These are phyloP conservation scores for Cladosporium sp. DNA, from an alignment of 2,329 filamentous ascomycete species.

Conservation along the genomic window DNA sequence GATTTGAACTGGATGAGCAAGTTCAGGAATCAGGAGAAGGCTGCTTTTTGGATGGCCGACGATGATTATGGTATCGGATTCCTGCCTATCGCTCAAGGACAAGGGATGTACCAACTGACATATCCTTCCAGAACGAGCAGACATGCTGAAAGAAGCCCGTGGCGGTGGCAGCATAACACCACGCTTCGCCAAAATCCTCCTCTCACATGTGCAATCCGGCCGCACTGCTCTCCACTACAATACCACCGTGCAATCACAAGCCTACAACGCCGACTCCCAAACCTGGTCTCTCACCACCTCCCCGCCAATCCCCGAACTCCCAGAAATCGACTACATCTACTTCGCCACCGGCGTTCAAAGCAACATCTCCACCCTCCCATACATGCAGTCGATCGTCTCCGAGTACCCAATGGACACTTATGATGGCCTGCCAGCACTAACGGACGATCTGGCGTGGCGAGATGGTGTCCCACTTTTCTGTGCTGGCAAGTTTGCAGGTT, in stretches of 20 bases:
- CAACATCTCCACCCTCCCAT: constrained; percentile 62
- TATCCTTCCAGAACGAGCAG: constrained; percentile 56
- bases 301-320: constrained; percentile 54
- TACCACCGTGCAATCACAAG: constrained; percentile 57
- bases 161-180: constrained; percentile 78
- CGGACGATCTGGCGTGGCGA: constrained; percentile 74
- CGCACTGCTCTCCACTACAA: constrained; percentile 59
- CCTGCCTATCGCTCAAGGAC: neutral
- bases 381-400: constrained; percentile 60
- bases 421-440: constrained; percentile 72
- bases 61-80: constrained; percentile 56
- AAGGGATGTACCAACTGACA: neutral
- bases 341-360: constrained; percentile 73
- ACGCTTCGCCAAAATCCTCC: constrained; percentile 66
- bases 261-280: constrained; percentile 52
- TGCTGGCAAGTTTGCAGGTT: constrained; percentile 66
- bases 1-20: constrained; percentile 79
- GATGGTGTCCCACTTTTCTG: constrained; percentile 73
- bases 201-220: constrained; percentile 57
- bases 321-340: constrained; percentile 67
- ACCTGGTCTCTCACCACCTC: constrained; percentile 57
- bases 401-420: constrained; percentile 64
- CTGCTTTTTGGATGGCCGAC: constrained; percentile 75
- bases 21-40: constrained; percentile 75
- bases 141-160: constrained; percentile 66